phyloP scores from a whole-genome alignment of 2,329 filamentous ascomycete genomes.

The Monilinia fructicola region DNA sequence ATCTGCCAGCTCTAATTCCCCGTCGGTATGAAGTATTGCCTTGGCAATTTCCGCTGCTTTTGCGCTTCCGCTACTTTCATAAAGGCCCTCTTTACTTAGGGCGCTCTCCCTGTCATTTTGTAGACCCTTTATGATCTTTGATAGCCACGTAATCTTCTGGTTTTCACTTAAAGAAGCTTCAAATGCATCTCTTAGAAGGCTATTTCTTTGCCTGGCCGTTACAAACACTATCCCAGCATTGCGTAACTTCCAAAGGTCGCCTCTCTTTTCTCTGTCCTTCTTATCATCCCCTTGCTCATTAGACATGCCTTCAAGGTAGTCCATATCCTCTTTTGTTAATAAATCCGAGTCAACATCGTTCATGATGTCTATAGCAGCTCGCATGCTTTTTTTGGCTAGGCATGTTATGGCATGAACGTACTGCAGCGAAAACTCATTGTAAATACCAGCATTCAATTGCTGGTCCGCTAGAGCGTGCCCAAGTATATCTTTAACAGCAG shows the following conservation, averaged over 20 bases:
- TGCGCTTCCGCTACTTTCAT: neutral
- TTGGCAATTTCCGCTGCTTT: neutral
- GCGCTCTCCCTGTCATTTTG: neutral
- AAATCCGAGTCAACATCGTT: neutral
- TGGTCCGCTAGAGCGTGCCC: neutral
- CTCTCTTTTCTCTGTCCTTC: neutral
- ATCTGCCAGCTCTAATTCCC: too few relatives aligned
- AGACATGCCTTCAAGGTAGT: neutral
- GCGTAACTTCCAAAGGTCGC: neutral
- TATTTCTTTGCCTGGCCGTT: neutral
- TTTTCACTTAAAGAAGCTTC: constrained; percentile 4
- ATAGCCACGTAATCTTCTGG: neutral
- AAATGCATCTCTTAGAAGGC: neutral
- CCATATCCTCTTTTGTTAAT: neutral
- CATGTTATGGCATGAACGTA: constrained; percentile 2
- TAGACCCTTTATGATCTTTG: neutral
- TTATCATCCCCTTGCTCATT: neutral
- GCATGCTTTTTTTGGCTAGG: neutral
- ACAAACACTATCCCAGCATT: neutral
- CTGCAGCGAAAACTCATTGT: neutral
- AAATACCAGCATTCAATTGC: neutral
- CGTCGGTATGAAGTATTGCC: neutral
- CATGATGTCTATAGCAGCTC: neutral
- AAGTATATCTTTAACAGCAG: neutral
- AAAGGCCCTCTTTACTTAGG: neutral